phyloP scores from a whole-genome alignment of 2,329 filamentous ascomycete genomes.

The Trichoderma aggressivum region DNA sequence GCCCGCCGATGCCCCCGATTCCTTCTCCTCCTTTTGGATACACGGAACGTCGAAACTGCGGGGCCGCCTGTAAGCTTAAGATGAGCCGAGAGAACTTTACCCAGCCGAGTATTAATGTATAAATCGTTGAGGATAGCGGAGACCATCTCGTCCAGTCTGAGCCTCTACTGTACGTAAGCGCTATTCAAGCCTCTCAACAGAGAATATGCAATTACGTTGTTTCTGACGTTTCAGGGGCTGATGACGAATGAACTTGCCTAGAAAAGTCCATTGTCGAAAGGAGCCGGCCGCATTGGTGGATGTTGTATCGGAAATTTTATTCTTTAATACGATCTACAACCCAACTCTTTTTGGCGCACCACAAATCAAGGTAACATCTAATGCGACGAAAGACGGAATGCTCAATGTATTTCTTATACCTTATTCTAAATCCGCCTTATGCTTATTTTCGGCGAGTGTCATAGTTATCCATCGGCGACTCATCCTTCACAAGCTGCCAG shows the following conservation, averaged over 20 bases:
- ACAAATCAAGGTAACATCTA: neutral
- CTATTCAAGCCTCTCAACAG: neutral
- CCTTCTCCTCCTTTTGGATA: neutral
- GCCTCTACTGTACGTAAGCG: neutral
- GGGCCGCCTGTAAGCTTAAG: neutral
- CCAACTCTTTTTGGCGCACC: neutral
- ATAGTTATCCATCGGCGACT: slow-evolving; percentile 9
- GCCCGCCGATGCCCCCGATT: neutral
- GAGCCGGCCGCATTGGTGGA: neutral
- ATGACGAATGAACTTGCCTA: neutral
- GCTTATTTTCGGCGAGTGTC: neutral
- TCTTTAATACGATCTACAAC: neutral
- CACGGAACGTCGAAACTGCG: neutral
- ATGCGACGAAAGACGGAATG: neutral
- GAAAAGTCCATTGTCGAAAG: neutral
- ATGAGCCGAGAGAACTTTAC: neutral
- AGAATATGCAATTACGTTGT: neutral
- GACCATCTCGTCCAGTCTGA: neutral
- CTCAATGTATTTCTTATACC: neutral
- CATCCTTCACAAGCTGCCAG: slow-evolving; percentile 18
- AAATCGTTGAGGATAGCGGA: neutral
- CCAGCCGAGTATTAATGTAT: neutral
- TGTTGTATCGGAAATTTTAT: neutral
- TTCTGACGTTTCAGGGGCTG: neutral
- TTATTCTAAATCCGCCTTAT: neutral